A percentile compares a stretch with the other conserved stretches of the same genome.
Evolutionary conservation across 2,329 filamentous ascomycete genomes (phyloP).

Genomic region (Cladobotryum mycophilum): DNA sequence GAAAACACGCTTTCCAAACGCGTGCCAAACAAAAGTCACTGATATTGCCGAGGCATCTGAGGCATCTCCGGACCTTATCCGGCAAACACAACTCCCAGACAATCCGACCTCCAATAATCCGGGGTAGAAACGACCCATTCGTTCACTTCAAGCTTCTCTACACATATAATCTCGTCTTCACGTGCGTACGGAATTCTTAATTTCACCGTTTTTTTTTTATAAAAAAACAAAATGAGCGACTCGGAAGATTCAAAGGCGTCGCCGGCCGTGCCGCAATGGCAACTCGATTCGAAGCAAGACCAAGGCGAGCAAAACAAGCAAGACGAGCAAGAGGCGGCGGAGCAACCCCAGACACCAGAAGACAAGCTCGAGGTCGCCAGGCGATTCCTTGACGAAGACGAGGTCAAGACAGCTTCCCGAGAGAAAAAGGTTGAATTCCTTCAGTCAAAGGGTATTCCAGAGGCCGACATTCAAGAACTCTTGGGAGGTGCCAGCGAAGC

Average conservation of each 20-base stretch:
- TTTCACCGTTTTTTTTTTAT: background rate
- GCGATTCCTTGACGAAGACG: conserved; percentile 69
- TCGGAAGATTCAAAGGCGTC: conserved; percentile 18
- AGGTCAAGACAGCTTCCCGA: conserved; percentile 60
- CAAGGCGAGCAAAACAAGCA: background rate
- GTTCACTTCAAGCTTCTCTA: no score
- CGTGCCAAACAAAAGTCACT: no score
- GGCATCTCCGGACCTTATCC: no score
- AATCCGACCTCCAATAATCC: no score
- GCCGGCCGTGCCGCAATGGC: background rate
- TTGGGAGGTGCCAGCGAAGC: conserved; percentile 33
- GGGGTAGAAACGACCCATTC: no score
- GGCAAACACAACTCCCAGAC: no score
- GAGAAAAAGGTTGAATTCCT: conserved; percentile 74
- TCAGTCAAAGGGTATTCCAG: conserved; percentile 64
- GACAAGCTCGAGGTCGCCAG: conserved; percentile 56
- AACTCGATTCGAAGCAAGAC: background rate
- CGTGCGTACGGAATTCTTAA: no score
- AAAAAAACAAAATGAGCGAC: conserved; percentile 25
- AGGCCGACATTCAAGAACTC: conserved; percentile 62
- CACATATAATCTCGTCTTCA: no score
- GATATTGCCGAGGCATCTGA: no score
- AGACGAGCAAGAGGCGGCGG: background rate
- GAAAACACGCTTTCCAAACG: no score
- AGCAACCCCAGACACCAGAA: conserved; percentile 14